These are phyloP conservation scores for Brassica juncea DNA, from an alignment of 345 rosid genomes.

Conservation along the genomic window DNA sequence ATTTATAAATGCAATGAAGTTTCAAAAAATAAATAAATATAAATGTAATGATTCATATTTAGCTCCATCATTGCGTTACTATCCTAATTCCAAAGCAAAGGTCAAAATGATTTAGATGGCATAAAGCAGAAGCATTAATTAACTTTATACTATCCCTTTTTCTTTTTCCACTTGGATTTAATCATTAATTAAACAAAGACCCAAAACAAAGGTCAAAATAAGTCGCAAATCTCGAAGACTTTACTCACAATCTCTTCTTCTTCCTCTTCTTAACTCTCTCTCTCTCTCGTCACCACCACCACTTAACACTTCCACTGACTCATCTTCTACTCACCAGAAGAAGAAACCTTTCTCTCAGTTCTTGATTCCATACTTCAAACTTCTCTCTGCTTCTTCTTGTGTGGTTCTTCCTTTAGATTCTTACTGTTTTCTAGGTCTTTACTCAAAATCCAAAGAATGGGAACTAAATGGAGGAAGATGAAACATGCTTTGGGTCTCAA, in stretches of 20 bases:
- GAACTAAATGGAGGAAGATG: constrained; percentile 81
- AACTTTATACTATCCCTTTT: constrained; percentile 33
- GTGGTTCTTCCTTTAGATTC: constrained; percentile 25
- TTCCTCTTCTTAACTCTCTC: constrained; percentile 23
- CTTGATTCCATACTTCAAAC: constrained; percentile 1
- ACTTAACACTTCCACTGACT: constrained; percentile 30
- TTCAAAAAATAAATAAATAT: no score
- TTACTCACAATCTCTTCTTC: constrained; percentile 24
- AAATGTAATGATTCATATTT: not conserved
- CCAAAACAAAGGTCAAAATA: constrained; percentile 44
- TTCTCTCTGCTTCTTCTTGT: not conserved
- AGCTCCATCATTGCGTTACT: not conserved
- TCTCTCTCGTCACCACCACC: constrained; percentile 27
- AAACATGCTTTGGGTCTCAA: constrained; percentile 74
- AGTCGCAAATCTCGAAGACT: constrained; percentile 39
- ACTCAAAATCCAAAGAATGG: constrained; percentile 47
- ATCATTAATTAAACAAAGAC: constrained; percentile 28
- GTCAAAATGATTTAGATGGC: constrained; percentile 20
- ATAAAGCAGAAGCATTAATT: constrained; percentile 37
- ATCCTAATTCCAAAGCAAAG: constrained; percentile 6
- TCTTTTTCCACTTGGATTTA: not conserved
- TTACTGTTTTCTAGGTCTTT: constrained; percentile 11
- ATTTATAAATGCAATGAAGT: no score
- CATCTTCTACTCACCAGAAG: not conserved
- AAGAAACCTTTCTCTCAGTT: constrained; percentile 1